Base-by-base conservation (phyloP, 495 filamentous ascomycete genomes). In the Penicillium coprophilum region DNA sequence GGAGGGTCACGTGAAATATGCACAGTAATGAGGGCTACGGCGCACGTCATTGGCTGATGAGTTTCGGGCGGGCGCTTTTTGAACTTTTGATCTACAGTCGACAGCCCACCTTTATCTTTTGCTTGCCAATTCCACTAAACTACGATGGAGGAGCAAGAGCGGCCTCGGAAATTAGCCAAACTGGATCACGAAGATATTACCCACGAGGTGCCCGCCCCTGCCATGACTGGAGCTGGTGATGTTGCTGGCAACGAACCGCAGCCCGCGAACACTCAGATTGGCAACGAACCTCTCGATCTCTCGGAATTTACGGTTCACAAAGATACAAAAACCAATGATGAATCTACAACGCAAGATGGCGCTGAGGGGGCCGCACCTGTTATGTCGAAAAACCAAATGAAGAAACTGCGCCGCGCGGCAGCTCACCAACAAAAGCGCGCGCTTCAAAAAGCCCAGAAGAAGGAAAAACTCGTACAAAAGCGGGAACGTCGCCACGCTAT, bases 361-460 rank as follows among this genome's bases (percentile, higher is more conserved):
- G 27, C 49, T 6, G 66, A 61, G 6, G 61, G 59, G 11, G 47
- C 48, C 17, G 62, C 65, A 17, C 71, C 72, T 1, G 61, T 62
- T 30, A 60, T 89, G 32, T 96, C 94, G 12, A 98, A 96, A 61
- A 92, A 84, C 59, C 86, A 90, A 58, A 69, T 84, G 45, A 96
- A 93, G 71, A 91, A 89, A 63, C 74, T 90, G 24, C 79, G 72
- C 30, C 81, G 81, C 31, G 75, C 80, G 55, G 75, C 89, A 65
- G 70, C 76, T 66, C 92, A 85, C 83, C 89, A 91, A 52, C 80
- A 80, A 7, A 80, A 78, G 13, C 85, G 83, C 50, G 85, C 85
- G 13, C 73, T 78, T n/a, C 88, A 91, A 65, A 91, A 87, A 63
- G 71, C 64, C 6, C 81, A 82, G 46, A 85, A 90, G 27, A 90